A percentile compares a stretch with the other conserved stretches of the same genome.
Conservation (phyloP, 176 grass and related monocot genomes). For the Alopecurus myosuroides region DNA sequence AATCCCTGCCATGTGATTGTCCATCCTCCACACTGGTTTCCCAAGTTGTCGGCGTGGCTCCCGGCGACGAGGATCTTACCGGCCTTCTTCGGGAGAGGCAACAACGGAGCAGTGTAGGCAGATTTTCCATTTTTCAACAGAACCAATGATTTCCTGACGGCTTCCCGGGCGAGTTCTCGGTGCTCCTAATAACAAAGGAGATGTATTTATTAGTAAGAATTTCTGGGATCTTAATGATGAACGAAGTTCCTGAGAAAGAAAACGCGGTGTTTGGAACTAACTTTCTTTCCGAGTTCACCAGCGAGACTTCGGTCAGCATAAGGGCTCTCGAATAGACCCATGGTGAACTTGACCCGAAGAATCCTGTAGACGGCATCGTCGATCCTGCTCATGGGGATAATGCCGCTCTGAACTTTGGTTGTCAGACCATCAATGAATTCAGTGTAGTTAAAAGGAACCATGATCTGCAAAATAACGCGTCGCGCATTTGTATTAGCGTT, state of each 20-base stretch:
- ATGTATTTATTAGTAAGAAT: not conserved
- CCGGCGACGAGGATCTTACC: constrained; percentile 69
- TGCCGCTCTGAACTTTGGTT: constrained; percentile 45
- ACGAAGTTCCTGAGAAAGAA: not conserved
- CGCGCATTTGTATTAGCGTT: too few relatives aligned
- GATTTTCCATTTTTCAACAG: constrained; percentile 69
- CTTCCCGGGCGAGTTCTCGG: constrained; percentile 60
- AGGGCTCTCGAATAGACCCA: constrained; percentile 76
- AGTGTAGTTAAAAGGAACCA: constrained; percentile 61
- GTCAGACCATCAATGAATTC: constrained; percentile 62
- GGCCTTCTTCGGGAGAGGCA: constrained; percentile 70
- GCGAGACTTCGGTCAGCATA: constrained; percentile 50
- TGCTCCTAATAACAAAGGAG: constrained; percentile 41
- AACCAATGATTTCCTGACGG: constrained; percentile 74
- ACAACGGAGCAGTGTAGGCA: not conserved
- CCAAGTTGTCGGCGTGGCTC: constrained; percentile 65
- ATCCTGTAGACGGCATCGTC: constrained; percentile 67
- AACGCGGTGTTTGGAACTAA: not conserved
- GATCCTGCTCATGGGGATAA: constrained; percentile 81
- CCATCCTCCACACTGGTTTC: constrained; percentile 74
- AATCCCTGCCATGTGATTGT: constrained; percentile 71
- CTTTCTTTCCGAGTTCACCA: constrained; percentile 55
- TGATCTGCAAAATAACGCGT: constrained; percentile 51
- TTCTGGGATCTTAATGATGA: not conserved
- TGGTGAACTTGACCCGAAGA: constrained; percentile 74